These are phyloP conservation scores for Aureobasidium musti DNA, from an alignment of 2,329 filamentous ascomycete species.

Conservation along the genomic window DNA sequence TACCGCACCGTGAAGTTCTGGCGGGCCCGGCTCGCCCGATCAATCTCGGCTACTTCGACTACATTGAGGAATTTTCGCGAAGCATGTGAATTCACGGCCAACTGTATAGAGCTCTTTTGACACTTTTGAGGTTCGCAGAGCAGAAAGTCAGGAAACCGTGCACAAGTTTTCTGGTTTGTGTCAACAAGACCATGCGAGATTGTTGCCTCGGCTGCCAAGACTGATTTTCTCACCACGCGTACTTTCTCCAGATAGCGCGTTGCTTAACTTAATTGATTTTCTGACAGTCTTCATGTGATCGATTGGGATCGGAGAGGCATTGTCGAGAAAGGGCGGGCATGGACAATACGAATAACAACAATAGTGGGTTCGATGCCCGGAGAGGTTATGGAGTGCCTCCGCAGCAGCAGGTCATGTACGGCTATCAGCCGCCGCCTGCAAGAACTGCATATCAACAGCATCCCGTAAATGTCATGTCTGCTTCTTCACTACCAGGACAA, in stretches of 20 bases:
- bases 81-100: constrained; percentile 20
- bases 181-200: not conserved
- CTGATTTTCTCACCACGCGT: constrained; percentile 21
- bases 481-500: constrained; percentile 13
- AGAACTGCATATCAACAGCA: constrained; percentile 29
- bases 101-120: not conserved
- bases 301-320: not conserved
- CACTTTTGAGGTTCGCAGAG: not conserved
- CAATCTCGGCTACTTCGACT: constrained; percentile 20
- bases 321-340: constrained; percentile 7
- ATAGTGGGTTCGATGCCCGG: constrained; percentile 15
- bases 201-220: constrained; percentile 25
- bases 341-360: constrained; percentile 24
- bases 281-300: constrained; percentile 17
- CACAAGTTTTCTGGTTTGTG: not conserved
- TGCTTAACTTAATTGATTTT: constrained; percentile 21
- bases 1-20: constrained; percentile 5
- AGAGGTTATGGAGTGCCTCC: constrained; percentile 16
- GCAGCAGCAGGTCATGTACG: constrained; percentile 27
- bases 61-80: constrained; percentile 15
- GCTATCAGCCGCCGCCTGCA: constrained; percentile 15
- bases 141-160: not conserved
- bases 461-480: constrained; percentile 34
- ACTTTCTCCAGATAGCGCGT: constrained; percentile 13
- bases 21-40: constrained; percentile 8